Base-by-base conservation (phyloP, 371 early-diverging fungal species). In the Apophysomyces variabilis region DNA sequence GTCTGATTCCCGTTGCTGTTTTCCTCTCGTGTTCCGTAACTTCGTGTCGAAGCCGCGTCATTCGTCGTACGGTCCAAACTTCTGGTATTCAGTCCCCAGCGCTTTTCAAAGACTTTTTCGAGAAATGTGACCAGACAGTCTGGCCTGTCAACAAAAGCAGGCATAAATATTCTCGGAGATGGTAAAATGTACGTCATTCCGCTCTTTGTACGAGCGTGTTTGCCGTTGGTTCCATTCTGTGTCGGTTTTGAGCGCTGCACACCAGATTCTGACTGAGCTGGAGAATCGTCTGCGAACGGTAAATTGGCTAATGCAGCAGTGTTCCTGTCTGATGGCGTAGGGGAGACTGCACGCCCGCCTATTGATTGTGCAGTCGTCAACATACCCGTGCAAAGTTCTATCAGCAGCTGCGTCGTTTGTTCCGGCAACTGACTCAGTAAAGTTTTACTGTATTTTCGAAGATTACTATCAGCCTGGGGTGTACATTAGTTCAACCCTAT, bases 381-480 rank as follows among this genome's bases (percentile, higher is more conserved):
- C 0, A 74, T 68, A 5, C 88, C 89, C 0, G 87, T 88, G 74
- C 91, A 96, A 16, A 88, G 75, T 59, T 89, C 88, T 35, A 95
- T 85, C 37, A 96, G 76, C 13, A 96, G 79, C 60, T 92, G 85
- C 0, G 94, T 94, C 46, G 95, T 95, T 57, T 90, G 85, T 50
- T 88, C 84, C 0, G 95, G 93, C 41, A 90, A 76, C 56, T 92
- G 87, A 5, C 79, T 81, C 36, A 95, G 78, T 8, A 96, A 81
- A 6, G 88, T 85, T 58, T 88, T 86, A 44, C 95, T 96, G 74
- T 94, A 96, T 67, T 85, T 82, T 71, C 88, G 83, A 4, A 95
- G 75, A 62, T 88, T 85, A 39, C 80, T 75, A 44, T 87, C 87
- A 7, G 88, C 87, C 69, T 84, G 43, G 5, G 0, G 58, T 16